These are phyloP conservation scores for Carex kokanica DNA, from an alignment of 176 grass and related monocot species.

Conservation along the genomic window DNA sequence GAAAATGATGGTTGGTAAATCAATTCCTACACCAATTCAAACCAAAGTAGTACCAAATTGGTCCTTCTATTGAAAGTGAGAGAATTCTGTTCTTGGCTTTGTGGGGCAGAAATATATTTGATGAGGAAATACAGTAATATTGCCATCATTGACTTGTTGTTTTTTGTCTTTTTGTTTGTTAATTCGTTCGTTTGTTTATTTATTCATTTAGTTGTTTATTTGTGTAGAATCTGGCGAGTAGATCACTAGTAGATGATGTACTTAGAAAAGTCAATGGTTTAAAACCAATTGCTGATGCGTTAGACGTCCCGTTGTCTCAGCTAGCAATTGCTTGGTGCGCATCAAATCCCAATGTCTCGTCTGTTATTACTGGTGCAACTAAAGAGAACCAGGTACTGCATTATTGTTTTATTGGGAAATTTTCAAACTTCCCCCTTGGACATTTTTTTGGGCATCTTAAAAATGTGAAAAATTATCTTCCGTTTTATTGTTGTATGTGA, in stretches of 20 bases:
- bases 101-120: not conserved
- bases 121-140: not conserved
- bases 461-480: not conserved
- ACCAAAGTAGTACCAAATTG: not conserved
- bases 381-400: slow-evolving; percentile 93
- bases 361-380: slow-evolving; percentile 94
- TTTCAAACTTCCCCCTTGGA: not conserved
- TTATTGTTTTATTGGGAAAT: not conserved
- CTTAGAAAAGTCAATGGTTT: slow-evolving; percentile 83
- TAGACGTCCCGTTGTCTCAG: slow-evolving; percentile 76
- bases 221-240: slow-evolving; percentile 82
- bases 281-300: slow-evolving; percentile 74
- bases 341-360: slow-evolving; percentile 88
- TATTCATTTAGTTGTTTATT: not conserved
- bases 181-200: not conserved
- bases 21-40: not conserved
- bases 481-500: not conserved
- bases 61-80: not conserved
- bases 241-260: slow-evolving; percentile 74
- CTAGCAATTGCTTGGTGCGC: slow-evolving; percentile 95
- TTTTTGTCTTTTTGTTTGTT: not conserved
- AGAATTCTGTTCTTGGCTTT: not conserved
- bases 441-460: not conserved
- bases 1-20: not conserved
- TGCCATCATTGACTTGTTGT: not conserved